Base-by-base conservation (phyloP, 2,329 filamentous ascomycete genomes). In the Ascochyta clinopodiicola region DNA sequence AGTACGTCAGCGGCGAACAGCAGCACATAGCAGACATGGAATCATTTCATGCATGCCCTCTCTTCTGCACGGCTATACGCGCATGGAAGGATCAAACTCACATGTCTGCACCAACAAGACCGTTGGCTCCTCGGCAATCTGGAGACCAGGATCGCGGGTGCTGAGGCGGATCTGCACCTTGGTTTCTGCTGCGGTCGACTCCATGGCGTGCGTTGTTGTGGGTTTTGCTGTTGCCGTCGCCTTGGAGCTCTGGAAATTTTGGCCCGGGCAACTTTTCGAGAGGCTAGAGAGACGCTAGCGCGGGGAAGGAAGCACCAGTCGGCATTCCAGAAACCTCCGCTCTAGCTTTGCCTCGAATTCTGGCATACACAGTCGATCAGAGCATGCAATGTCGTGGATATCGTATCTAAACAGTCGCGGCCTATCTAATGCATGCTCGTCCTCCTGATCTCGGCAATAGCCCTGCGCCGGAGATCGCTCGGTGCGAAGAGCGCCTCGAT, bases 401-500 rank as follows among this genome's bases (percentile, higher is more conserved):
- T 44, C 51, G 38, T 48, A 15, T 54, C 32, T 54, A 47, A 22
- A 12, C 29, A 12, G 29, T 19, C 38, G 25, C 10, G 37, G 24
- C 39, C 42, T 38, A 36, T 48, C 48, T 62, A 68, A 8, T 61
- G 59, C 59, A 64, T 61, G 27, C 64, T 69, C 7, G 64, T 67
- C 57, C 70, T 69, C 50, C 69, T 64, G 25, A 88, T 86, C 56
- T 86, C 84, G 35, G 76, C 76, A 63, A 88, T 85, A 3, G 85
- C 83, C 66, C 78, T 80, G 59, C 84, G 78, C 51, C 86, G 75
- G 67, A 86, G 77, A 32, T 84, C 81, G 60, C 82, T 85, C 61
- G 88, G 86, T 17, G 86, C 85, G 71, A 88, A 88, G 32, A 88
- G 71, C 17, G 86, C 86, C 70, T 85, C 80, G 45, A 88, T 84